phyloP scores from a whole-genome alignment of 2,329 filamentous ascomycete genomes.

The Ilyonectria robusta region DNA sequence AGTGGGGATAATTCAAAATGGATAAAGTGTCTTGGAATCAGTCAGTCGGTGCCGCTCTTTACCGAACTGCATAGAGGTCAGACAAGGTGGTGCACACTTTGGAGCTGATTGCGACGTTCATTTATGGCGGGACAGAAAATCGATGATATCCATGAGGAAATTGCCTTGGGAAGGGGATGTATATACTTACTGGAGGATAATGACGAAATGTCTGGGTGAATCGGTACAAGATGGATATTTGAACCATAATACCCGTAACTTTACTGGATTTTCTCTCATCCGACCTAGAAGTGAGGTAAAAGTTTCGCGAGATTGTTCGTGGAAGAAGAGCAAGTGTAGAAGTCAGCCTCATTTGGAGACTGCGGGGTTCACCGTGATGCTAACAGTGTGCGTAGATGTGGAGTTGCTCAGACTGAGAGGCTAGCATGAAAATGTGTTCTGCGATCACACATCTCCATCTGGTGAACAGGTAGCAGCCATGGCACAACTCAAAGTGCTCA shows the following conservation, averaged over 20 bases:
- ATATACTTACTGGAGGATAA: not conserved
- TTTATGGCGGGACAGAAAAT: not conserved
- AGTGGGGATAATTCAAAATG: not conserved
- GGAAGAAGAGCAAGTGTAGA: too few relatives aligned
- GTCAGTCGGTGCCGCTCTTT: not conserved
- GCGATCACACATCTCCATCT: not conserved
- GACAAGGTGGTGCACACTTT: not conserved
- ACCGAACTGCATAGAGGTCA: not conserved
- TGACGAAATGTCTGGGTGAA: not conserved
- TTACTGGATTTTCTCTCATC: not conserved
- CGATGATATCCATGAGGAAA: not conserved
- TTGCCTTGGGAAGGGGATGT: not conserved
- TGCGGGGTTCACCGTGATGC: not conserved
- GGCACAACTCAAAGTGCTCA: conserved; percentile 14
- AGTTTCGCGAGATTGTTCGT: not conserved
- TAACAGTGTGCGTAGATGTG: not conserved
- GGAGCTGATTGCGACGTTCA: not conserved
- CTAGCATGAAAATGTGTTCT: too few relatives aligned
- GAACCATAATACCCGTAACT: not conserved
- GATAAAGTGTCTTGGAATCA: not conserved
- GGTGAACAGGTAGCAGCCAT: not conserved
- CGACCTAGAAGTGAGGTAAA: not conserved
- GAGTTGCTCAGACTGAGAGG: not conserved
- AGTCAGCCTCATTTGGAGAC: too few relatives aligned
- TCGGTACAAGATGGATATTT: not conserved